phyloP scores from a whole-genome alignment of 805 yeast genomes.

The Yarrowia sp. region DNA sequence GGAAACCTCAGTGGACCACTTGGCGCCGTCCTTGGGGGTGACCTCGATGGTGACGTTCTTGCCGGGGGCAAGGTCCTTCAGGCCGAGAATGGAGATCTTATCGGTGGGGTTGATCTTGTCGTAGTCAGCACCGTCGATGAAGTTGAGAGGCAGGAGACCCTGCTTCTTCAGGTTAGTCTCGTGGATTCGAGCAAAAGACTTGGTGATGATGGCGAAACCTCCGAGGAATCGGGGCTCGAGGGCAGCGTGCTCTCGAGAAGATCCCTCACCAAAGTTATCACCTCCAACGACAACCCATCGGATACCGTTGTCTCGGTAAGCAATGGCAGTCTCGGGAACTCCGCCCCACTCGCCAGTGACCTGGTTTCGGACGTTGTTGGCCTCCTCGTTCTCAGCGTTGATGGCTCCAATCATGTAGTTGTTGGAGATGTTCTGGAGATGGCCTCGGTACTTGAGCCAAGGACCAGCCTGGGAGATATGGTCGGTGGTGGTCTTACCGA shows the following conservation, averaged over 20 bases:
- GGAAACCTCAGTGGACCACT: slow-evolving; percentile 88
- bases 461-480: slow-evolving; percentile 99
- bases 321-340: slow-evolving; percentile 93
- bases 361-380: slow-evolving; percentile 84
- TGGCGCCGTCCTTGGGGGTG: slow-evolving; percentile 65
- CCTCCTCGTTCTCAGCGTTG: slow-evolving; percentile 93
- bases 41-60: slow-evolving; percentile 78
- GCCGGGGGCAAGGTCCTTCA: slow-evolving; percentile 87
- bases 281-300: slow-evolving; percentile 57
- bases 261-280: slow-evolving; percentile 99
- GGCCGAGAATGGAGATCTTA: slow-evolving; percentile 81
- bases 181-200: slow-evolving; percentile 98
- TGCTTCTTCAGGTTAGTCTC: slow-evolving; percentile 99
- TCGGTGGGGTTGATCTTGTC: slow-evolving; percentile 92
- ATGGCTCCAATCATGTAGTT: slow-evolving; percentile 99
- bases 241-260: slow-evolving; percentile 99
- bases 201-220: slow-evolving; percentile 96
- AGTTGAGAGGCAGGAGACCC: slow-evolving; percentile 97
- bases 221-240: slow-evolving; percentile 99
- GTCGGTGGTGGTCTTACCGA: slow-evolving; percentile 98
- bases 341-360: slow-evolving; percentile 89
- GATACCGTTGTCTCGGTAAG: slow-evolving; percentile 31
- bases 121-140: slow-evolving; percentile 82
- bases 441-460: slow-evolving; percentile 99
- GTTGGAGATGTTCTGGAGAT: slow-evolving; percentile 96